Evolutionary conservation across 2,329 filamentous ascomycete species (phyloP).

Genomic region (Cytospora schulzeri): DNA sequence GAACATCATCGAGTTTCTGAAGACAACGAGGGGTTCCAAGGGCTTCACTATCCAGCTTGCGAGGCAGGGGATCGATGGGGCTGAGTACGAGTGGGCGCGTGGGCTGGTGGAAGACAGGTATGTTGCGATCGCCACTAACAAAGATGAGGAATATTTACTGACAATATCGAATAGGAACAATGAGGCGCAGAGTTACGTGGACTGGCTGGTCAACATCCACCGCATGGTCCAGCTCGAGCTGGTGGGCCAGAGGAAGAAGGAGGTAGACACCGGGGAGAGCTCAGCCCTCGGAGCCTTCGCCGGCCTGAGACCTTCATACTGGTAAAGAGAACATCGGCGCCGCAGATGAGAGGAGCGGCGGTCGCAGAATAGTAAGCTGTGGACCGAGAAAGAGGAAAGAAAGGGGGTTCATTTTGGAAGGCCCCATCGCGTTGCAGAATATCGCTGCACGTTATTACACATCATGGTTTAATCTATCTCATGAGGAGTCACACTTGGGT

Average conservation of each 20-base stretch:
- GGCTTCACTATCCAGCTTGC: constrained; percentile 88
- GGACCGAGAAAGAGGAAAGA: background rate
- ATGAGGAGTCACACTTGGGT: constrained; percentile 3
- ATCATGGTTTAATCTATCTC: background rate
- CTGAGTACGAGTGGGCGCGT: constrained; percentile 94
- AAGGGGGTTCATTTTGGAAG: background rate
- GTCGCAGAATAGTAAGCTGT: background rate
- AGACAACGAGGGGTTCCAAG: constrained; percentile 79
- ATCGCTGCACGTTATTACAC: constrained; percentile 3
- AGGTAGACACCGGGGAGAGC: constrained; percentile 53
- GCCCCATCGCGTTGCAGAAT: background rate
- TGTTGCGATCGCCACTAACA: background rate
- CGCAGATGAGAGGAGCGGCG: background rate
- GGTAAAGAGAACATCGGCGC: constrained; percentile 43
- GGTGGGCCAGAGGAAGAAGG: constrained; percentile 71
- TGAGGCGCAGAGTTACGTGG: constrained; percentile 96
- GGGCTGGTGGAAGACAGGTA: constrained; percentile 83
- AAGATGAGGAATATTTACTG: background rate
- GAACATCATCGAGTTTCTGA: constrained; percentile 88
- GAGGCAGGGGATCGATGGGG: constrained; percentile 87
- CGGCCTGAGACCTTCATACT: constrained; percentile 62
- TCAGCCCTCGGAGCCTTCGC: constrained; percentile 57
- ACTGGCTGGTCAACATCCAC: constrained; percentile 96
- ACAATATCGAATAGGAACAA: constrained; percentile 62
- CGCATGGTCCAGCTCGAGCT: constrained; percentile 89